phyloP scores from a whole-genome alignment of 331 rosid species.

The Phaseolus coccineus region DNA sequence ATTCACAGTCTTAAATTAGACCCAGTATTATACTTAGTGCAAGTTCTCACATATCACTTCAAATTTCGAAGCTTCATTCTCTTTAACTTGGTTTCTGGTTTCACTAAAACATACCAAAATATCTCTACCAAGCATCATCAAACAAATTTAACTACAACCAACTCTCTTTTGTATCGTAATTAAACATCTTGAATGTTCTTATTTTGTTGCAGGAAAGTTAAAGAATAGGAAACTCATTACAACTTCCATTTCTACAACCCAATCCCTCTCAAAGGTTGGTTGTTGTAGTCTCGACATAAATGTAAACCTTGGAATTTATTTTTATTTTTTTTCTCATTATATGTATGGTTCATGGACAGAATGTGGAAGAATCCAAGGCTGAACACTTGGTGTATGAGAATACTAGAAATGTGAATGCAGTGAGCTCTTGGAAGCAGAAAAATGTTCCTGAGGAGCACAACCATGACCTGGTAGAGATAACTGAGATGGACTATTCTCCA shows the following conservation, averaged over 20 bases:
- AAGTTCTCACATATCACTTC: slow-evolving; percentile 34
- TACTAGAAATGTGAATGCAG: slow-evolving; percentile 33
- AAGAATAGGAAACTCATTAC: slow-evolving; percentile 70
- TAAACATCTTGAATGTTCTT: slow-evolving; percentile 49
- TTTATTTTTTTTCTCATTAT: neutral
- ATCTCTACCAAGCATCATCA: slow-evolving; percentile 1
- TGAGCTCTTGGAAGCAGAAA: slow-evolving; percentile 40
- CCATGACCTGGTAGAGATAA: slow-evolving; percentile 56
- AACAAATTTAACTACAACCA: slow-evolving; percentile 16
- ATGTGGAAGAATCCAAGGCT: slow-evolving; percentile 48
- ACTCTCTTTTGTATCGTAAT: neutral
- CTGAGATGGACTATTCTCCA: slow-evolving; percentile 93
- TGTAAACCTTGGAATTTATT: neutral
- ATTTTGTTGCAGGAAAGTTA: slow-evolving; percentile 74
- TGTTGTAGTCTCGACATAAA: too few species aligned
- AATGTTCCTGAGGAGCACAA: slow-evolving; percentile 45
- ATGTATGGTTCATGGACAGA: slow-evolving; percentile 50
- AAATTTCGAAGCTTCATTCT: slow-evolving; percentile 23
- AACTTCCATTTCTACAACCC: slow-evolving; percentile 52
- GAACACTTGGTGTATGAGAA: slow-evolving; percentile 34
- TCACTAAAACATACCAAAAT: slow-evolving; percentile 2
- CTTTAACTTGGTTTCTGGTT: neutral
- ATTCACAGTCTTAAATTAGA: slow-evolving; percentile 13
- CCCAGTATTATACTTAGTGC: neutral
- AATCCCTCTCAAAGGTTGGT: slow-evolving; percentile 69